phyloP scores from a whole-genome alignment of 129 eudicot genomes.

The Arctium lappa region DNA sequence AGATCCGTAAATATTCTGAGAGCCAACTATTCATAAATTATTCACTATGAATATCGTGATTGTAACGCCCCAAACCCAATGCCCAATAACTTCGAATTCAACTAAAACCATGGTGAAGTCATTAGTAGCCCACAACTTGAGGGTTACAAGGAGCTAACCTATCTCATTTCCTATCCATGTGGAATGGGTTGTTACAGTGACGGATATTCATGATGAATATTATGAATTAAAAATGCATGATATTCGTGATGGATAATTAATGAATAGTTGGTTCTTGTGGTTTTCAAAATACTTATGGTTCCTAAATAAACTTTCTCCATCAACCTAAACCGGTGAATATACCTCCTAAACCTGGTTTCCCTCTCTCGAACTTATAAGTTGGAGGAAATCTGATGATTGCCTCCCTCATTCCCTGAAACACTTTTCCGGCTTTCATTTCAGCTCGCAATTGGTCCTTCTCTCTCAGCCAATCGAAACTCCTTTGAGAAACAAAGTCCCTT shows the following conservation, averaged over 20 bases:
- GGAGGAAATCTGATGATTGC: constrained; percentile 90
- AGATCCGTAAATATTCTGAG: background rate
- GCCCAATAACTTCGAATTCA: background rate
- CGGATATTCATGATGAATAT: background rate
- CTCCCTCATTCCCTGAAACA: constrained; percentile 98
- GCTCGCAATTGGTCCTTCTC: constrained; percentile 93
- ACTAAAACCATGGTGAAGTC: background rate
- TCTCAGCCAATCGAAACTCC: constrained; percentile 95
- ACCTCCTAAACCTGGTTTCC: constrained; percentile 98
- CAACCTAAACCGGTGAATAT: background rate
- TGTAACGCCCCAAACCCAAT: background rate
- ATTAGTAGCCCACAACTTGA: background rate
- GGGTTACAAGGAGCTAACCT: background rate
- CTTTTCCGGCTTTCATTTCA: constrained; percentile 98
- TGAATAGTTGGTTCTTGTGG: background rate
- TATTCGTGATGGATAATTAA: background rate
- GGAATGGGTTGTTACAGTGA: background rate
- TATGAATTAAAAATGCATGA: background rate
- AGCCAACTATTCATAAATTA: background rate
- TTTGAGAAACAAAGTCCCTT: constrained; percentile 95
- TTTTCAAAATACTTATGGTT: background rate
- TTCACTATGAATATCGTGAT: background rate
- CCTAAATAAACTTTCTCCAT: background rate
- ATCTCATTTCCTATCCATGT: background rate
- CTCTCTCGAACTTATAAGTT: constrained; percentile 91